These are phyloP conservation scores for Bolboschoenus planiculmis DNA, from an alignment of 176 grass and related monocot species.

Conservation along the genomic window DNA sequence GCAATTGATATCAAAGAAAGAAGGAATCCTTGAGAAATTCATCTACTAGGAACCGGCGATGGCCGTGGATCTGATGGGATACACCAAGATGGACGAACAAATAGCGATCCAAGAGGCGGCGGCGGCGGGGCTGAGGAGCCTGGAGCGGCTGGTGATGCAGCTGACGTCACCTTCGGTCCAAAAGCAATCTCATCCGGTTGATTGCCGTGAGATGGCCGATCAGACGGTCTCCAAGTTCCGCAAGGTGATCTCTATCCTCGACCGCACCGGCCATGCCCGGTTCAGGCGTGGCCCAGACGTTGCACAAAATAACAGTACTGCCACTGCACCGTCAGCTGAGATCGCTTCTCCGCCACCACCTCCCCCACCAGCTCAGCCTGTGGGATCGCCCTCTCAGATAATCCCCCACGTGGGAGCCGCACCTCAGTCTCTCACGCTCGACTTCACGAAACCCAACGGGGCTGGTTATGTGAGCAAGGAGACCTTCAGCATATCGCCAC, in stretches of 20 bases:
- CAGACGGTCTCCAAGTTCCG: slow-evolving; percentile 80
- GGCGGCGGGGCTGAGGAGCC: slow-evolving; percentile 52
- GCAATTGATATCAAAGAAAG: background rate
- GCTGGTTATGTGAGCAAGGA: background rate
- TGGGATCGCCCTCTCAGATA: background rate
- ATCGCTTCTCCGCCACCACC: background rate
- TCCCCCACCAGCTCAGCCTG: slow-evolving; percentile 11
- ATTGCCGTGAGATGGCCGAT: slow-evolving; percentile 77
- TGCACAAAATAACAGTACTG: background rate
- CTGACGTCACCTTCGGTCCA: slow-evolving; percentile 31
- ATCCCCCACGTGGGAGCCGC: background rate
- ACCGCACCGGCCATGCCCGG: slow-evolving; percentile 93
- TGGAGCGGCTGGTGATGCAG: slow-evolving; percentile 64
- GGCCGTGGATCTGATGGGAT: slow-evolving; percentile 47
- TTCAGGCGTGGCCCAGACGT: slow-evolving; percentile 67
- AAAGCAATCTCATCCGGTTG: slow-evolving; percentile 26
- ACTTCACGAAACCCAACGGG: slow-evolving; percentile 78
- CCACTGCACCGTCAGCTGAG: background rate
- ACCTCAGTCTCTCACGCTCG: slow-evolving; percentile 70
- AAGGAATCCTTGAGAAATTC: background rate
- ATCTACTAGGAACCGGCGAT: slow-evolving; percentile 25
- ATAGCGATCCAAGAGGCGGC: slow-evolving; percentile 83
- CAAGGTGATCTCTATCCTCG: slow-evolving; percentile 85
- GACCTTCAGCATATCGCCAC: slow-evolving; percentile 38
- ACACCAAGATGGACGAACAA: slow-evolving; percentile 45